Conservation (phyloP, 2,329 filamentous ascomycete genomes). For the Aspergillus bombycis region DNA sequence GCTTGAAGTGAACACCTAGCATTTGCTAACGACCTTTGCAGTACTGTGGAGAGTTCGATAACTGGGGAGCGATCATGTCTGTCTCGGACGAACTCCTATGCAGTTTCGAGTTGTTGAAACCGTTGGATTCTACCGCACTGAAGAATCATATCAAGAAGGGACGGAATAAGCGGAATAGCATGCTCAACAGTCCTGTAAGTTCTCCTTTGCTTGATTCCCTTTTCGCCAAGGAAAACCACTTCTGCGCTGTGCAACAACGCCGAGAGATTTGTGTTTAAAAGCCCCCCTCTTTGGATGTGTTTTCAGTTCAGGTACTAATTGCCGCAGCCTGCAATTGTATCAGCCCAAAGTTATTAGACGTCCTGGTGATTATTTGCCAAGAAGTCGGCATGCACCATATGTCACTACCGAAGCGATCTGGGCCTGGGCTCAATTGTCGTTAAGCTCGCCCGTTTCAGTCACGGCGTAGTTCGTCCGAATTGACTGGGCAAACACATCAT, state of each 20-base stretch:
- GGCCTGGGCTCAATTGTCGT: slow-evolving; percentile 13
- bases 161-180: slow-evolving; percentile 88
- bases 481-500: slow-evolving; percentile 14
- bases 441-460: slow-evolving; percentile 15
- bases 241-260: slow-evolving; percentile 25
- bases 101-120: slow-evolving; percentile 96
- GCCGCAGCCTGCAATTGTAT: slow-evolving; percentile 47
- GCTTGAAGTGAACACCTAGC: not conserved
- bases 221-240: slow-evolving; percentile 25
- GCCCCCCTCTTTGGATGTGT: slow-evolving; percentile 3
- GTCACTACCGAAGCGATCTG: slow-evolving; percentile 26
- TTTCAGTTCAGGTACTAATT: slow-evolving; percentile 22
- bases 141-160: slow-evolving; percentile 99
- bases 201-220: slow-evolving; percentile 22
- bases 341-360: slow-evolving; percentile 49
- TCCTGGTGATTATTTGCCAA: slow-evolving; percentile 23
- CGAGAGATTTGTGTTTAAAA: slow-evolving; percentile 23
- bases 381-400: slow-evolving; percentile 22
- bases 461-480: slow-evolving; percentile 10
- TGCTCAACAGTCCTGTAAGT: slow-evolving; percentile 94
- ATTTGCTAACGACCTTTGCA: slow-evolving; percentile 45
- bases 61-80: slow-evolving; percentile 99
- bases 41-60: slow-evolving; percentile 99
- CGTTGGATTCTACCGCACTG: slow-evolving; percentile 89
- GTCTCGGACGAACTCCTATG: slow-evolving; percentile 91